Evolutionary conservation across 169 alveolate species (phyloP), one percentile per base, ranked within the genome.

Genomic region (Fabrea salina): DNA sequence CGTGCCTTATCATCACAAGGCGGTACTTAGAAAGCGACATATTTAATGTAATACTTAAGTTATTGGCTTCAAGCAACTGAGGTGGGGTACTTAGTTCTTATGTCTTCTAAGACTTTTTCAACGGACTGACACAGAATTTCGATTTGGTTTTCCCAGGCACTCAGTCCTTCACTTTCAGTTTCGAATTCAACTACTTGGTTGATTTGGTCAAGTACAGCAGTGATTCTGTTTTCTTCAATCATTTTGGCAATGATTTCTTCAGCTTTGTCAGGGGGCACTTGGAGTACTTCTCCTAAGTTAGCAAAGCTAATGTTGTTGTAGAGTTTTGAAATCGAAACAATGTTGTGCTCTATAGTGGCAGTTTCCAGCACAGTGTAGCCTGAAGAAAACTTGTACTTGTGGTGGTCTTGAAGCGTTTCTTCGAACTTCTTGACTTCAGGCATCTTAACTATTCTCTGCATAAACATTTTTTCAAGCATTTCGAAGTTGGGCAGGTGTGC

Each of bases 1-100:
- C 99, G 79, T 93, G 97, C 71, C 98, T 88, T 7, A 92, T 75
- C 22, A 92, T 79, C 0, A 89, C 93, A 22, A 91, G 44, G 13
- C 71, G 71, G 33, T 58, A 58, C n/a, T n/a, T n/a, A n/a, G n/a
- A n/a, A n/a, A n/a, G n/a, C n/a, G n/a, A n/a, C n/a, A n/a, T n/a
- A n/a, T n/a, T n/a, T n/a, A n/a, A n/a, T n/a, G n/a, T n/a, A n/a
- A n/a, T n/a, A n/a, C n/a, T n/a, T n/a, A n/a, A n/a, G n/a, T n/a
- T n/a, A n/a, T n/a, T n/a, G n/a, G n/a, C n/a, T n/a, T n/a, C n/a
- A n/a, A n/a, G n/a, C n/a, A n/a, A n/a, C n/a, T n/a, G n/a, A n/a
- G n/a, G n/a, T n/a, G n/a, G n/a, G n/a, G n/a, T n/a, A n/a, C n/a
- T n/a, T n/a, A n/a, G n/a, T n/a, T n/a, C n/a, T n/a, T n/a, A 61